Percentiles rank a stretch among this genome's conserved stretches.
Conservation (phyloP, 306 rosid genomes). For the Cucumis sativus region Cucumber_9930_V3 NC_026659.2:25417001-25417500, state of each 20-base stretch:
- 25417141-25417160: background rate
- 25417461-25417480: background rate
- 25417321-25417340: background rate
- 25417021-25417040: background rate
- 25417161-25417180: background rate
- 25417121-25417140: background rate
- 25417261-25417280: background rate
- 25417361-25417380: background rate
- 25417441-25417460: background rate
- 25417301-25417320: background rate
- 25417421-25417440: conserved; percentile 7
- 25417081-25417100: background rate
- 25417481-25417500: background rate
- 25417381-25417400: conserved; percentile 2
- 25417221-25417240: background rate
- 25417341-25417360: background rate
- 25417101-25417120: background rate
- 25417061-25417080: background rate
- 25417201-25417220: background rate
- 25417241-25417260: background rate
- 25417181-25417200: background rate
- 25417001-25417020: conserved; percentile 3
- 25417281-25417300: background rate
- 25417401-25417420: conserved; percentile 9
- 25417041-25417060: no score